Conservation (phyloP, 441 rosid species). For the Euphorbia corollata region DNA sequence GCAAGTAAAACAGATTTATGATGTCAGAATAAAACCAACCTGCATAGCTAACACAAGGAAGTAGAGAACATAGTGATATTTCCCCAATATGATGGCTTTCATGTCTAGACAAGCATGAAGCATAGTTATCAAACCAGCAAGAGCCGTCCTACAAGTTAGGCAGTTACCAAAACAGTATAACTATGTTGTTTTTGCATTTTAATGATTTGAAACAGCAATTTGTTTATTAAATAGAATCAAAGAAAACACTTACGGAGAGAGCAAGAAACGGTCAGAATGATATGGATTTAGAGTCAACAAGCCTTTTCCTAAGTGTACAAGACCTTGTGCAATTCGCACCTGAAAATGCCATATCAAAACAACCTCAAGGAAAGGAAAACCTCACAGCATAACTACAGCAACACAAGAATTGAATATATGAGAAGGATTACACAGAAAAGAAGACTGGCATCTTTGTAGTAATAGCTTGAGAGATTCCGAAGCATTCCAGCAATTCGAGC, state of each 20-base stretch:
- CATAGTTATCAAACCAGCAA: conserved; percentile 74
- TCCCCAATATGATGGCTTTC: conserved; percentile 75
- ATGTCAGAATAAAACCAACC: conserved; percentile 34
- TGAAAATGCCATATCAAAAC: conserved; percentile 26
- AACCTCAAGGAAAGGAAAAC: conserved; percentile 8
- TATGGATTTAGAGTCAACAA: conserved; percentile 81
- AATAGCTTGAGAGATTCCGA: conserved; percentile 84
- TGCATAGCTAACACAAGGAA: conserved; percentile 91
- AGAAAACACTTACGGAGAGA: conserved; percentile 62
- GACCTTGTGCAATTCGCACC: conserved; percentile 94
- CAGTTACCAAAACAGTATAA: no score
- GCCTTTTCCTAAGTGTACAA: conserved; percentile 91
- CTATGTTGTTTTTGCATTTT: no score
- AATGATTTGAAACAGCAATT: background rate
- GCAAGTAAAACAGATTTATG: background rate
- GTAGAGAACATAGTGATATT: conserved; percentile 80
- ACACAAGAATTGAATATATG: background rate
- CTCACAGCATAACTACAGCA: conserved; percentile 1
- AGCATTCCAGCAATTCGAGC: conserved; percentile 96
- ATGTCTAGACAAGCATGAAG: conserved; percentile 85
- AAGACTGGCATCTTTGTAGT: conserved; percentile 77
- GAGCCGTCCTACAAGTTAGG: conserved; percentile 65
- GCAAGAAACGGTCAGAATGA: conserved; percentile 80
- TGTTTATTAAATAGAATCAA: background rate
- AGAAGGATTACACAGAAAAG: conserved; percentile 69